A percentile compares a stretch with the other conserved stretches of the same genome.
phyloP scores from a whole-genome alignment of 768 basidiomycete species.

The Boletus coccyginus region DNA sequence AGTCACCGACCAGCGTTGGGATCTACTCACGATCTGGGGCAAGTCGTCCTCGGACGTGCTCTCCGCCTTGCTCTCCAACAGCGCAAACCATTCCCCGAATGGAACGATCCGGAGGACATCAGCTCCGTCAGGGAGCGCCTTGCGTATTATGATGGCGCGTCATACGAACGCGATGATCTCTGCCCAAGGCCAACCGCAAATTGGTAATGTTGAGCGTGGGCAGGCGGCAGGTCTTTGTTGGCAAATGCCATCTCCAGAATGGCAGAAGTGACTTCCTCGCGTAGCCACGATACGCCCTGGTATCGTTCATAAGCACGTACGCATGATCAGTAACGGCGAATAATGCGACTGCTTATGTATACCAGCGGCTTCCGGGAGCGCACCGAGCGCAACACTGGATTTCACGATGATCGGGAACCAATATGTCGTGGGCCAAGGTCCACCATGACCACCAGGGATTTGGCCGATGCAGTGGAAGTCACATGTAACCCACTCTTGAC shows the following conservation, averaged over 20 bases:
- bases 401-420: slow-evolving; percentile 47
- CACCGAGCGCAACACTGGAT: slow-evolving; percentile 28
- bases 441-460: slow-evolving; percentile 38
- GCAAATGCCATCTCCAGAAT: slow-evolving; percentile 30
- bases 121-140: background rate
- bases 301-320: background rate
- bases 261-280: slow-evolving; percentile 35
- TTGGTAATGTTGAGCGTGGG: slow-evolving; percentile 38
- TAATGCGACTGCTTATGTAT: slow-evolving; percentile 31
- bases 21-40: slow-evolving; percentile 30
- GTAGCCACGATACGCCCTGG: slow-evolving; percentile 43
- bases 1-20: too few species aligned
- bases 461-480: slow-evolving; percentile 46
- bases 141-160: slow-evolving; percentile 12
- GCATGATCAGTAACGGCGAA: background rate
- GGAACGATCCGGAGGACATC: slow-evolving; percentile 30
- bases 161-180: slow-evolving; percentile 27
- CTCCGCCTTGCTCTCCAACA: slow-evolving; percentile 22
- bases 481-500: slow-evolving; percentile 35
- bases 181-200: slow-evolving; percentile 31
- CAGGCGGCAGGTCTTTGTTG: slow-evolving; percentile 15
- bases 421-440: slow-evolving; percentile 43
- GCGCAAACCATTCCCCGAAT: slow-evolving; percentile 34
- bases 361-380: slow-evolving; percentile 28
- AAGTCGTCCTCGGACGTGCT: slow-evolving; percentile 26